These are phyloP conservation scores for Larix sibirica DNA, from an alignment of 83 land plant species.

Conservation along the genomic window DNA sequence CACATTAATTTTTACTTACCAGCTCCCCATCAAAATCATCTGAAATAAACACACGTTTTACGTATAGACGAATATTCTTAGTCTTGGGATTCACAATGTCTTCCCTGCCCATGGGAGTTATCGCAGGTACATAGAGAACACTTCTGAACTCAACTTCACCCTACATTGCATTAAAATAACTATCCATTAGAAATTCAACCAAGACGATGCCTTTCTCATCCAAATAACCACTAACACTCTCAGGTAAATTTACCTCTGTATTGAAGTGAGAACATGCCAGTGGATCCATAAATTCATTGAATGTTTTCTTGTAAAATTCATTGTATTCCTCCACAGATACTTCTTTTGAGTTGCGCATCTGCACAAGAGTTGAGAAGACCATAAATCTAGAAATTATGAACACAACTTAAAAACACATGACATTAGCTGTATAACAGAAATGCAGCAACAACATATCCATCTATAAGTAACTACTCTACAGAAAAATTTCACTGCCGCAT, in stretches of 20 bases:
- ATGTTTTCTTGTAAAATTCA: constrained; percentile 89
- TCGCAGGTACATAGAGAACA: constrained; percentile 90
- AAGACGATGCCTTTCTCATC: no score
- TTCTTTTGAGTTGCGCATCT: constrained; percentile 93
- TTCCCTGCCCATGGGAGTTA: constrained; percentile 91
- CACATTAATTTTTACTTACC: constrained; percentile 40
- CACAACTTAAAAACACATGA: background rate
- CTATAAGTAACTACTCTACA: no score
- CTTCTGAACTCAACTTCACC: constrained; percentile 98
- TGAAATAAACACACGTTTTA: constrained; percentile 97
- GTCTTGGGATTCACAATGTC: constrained; percentile 80
- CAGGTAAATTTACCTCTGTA: constrained; percentile 66
- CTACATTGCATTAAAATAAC: constrained; percentile 35
- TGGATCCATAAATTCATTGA: constrained; percentile 92
- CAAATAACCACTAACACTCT: background rate
- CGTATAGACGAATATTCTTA: constrained; percentile 91
- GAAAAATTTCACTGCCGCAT: no score
- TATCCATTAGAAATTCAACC: no score
- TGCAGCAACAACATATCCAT: background rate
- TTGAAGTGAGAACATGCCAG: constrained; percentile 85
- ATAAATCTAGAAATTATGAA: background rate
- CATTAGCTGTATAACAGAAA: background rate
- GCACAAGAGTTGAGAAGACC: background rate
- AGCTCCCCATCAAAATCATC: constrained; percentile 98
- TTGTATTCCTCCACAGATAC: constrained; percentile 78